Percentiles rank a stretch among this genome's conserved stretches.
Evolutionary conservation across 257 asterid species (phyloP).

Genomic region (Leonotis leonurus): DNA sequence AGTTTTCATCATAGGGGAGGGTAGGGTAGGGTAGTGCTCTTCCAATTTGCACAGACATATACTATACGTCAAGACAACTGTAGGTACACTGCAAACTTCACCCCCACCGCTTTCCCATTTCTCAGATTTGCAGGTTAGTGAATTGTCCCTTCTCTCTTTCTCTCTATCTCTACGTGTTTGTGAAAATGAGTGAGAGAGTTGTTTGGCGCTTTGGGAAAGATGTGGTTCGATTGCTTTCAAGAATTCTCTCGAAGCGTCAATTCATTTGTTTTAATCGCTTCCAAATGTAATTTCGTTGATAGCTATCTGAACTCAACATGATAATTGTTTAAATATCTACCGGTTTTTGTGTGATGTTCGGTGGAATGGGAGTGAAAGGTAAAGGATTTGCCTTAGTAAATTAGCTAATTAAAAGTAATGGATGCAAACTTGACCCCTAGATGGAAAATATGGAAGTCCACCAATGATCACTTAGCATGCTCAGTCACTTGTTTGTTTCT

Average conservation of each 20-base stretch:
- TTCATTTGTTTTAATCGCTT: neutral
- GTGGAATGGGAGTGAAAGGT: too few relatives aligned
- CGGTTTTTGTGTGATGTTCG: too few relatives aligned
- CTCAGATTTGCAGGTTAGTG: slow-evolving; percentile 18
- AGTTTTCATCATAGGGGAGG: slow-evolving; percentile 17
- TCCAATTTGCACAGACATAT: slow-evolving; percentile 16
- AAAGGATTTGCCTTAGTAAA: too few relatives aligned
- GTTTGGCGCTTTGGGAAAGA: neutral
- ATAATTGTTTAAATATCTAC: neutral
- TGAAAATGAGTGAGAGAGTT: neutral
- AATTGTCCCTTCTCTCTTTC: neutral
- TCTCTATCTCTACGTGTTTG: neutral
- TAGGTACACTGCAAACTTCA: slow-evolving; percentile 21
- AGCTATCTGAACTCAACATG: neutral
- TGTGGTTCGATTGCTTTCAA: neutral
- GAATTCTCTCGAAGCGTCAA: slow-evolving; percentile 4
- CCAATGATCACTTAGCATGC: too few relatives aligned
- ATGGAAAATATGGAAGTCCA: too few relatives aligned
- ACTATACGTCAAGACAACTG: slow-evolving; percentile 29
- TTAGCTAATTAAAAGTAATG: too few relatives aligned
- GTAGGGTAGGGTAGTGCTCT: slow-evolving; percentile 32
- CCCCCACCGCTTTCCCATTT: slow-evolving; percentile 10
- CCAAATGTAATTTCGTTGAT: neutral
- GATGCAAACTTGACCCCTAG: too few relatives aligned
- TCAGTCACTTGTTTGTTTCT: slow-evolving; percentile 3